Conservation (phyloP, 495 filamentous ascomycete species). For the Penicillium desertorum region DNA sequence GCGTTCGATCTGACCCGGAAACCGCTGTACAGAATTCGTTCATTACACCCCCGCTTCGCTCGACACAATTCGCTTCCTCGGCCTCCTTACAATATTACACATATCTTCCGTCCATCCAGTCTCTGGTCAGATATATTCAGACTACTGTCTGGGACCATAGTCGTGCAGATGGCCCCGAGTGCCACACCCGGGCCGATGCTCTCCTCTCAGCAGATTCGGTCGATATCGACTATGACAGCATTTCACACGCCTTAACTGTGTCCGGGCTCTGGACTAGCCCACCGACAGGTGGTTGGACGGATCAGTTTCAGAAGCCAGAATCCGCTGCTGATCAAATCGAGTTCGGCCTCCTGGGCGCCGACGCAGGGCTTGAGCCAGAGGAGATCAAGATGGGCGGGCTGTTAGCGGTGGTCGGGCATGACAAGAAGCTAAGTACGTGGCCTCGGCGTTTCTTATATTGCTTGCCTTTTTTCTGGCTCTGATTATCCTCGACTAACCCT, state of each 20-base stretch:
- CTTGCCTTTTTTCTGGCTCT: not conserved
- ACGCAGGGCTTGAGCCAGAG: slow-evolving; percentile 62
- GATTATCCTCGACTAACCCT: slow-evolving; percentile 3
- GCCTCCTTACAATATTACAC: slow-evolving; percentile 69
- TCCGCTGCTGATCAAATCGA: slow-evolving; percentile 58
- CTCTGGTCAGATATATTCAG: slow-evolving; percentile 58
- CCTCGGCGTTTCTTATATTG: not conserved
- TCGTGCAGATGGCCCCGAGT: slow-evolving; percentile 22
- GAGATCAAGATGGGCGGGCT: slow-evolving; percentile 77
- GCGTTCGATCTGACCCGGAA: slow-evolving; percentile 3
- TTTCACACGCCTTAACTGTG: slow-evolving; percentile 62
- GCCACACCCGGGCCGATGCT: slow-evolving; percentile 33
- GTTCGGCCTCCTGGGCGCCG: slow-evolving; percentile 74
- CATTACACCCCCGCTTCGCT: slow-evolving; percentile 58
- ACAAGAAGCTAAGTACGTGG: slow-evolving; percentile 63
- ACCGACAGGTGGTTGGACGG: slow-evolving; percentile 49
- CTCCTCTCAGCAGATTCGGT: slow-evolving; percentile 59
- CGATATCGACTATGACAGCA: slow-evolving; percentile 76
- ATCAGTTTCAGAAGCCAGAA: slow-evolving; percentile 40
- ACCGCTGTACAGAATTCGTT: slow-evolving; percentile 59
- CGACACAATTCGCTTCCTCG: slow-evolving; percentile 63
- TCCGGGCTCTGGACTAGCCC: slow-evolving; percentile 59
- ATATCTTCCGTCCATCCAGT: slow-evolving; percentile 54
- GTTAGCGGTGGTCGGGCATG: slow-evolving; percentile 74
- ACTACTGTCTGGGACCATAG: slow-evolving; percentile 52